Conservation (phyloP, 768 basidiomycete species). For the Obba rivulosa region DNA sequence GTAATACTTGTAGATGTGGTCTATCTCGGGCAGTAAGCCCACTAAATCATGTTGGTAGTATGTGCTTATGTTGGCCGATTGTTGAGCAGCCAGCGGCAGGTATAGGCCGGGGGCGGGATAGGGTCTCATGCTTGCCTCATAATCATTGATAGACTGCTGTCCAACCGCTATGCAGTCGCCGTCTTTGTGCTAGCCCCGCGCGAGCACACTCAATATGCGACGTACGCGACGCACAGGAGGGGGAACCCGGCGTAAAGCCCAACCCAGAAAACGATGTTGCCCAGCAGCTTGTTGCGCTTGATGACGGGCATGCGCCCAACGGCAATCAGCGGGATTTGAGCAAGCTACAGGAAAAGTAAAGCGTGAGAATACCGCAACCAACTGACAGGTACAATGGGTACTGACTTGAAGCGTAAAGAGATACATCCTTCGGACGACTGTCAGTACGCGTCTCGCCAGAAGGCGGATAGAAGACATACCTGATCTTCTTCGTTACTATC, state of each 20-base stretch:
- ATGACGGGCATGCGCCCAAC: slow-evolving; percentile 72
- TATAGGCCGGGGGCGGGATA: too few relatives aligned
- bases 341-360: slow-evolving; percentile 44
- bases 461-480: slow-evolving; percentile 41
- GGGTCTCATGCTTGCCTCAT: too few relatives aligned
- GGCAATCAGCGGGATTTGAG: slow-evolving; percentile 88
- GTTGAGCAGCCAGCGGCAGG: too few relatives aligned
- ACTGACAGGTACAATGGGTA: not conserved
- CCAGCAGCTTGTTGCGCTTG: slow-evolving; percentile 75
- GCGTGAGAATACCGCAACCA: not conserved
- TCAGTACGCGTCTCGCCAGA: not conserved
- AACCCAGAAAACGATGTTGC: slow-evolving; percentile 89
- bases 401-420: slow-evolving; percentile 71
- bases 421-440: slow-evolving; percentile 57
- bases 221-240: slow-evolving; percentile 77
- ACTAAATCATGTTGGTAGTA: too few relatives aligned
- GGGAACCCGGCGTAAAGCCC: slow-evolving; percentile 93
- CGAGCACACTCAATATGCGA: slow-evolving; percentile 38
- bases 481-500: slow-evolving; percentile 87
- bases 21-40: too few relatives aligned
- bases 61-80: too few relatives aligned
- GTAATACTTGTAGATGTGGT: too few relatives aligned
- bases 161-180: too few relatives aligned
- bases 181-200: too few relatives aligned
- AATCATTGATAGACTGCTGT: too few relatives aligned